phyloP scores from a whole-genome alignment of 371 early-diverging fungal genomes.

The Mucor sp. region DNA sequence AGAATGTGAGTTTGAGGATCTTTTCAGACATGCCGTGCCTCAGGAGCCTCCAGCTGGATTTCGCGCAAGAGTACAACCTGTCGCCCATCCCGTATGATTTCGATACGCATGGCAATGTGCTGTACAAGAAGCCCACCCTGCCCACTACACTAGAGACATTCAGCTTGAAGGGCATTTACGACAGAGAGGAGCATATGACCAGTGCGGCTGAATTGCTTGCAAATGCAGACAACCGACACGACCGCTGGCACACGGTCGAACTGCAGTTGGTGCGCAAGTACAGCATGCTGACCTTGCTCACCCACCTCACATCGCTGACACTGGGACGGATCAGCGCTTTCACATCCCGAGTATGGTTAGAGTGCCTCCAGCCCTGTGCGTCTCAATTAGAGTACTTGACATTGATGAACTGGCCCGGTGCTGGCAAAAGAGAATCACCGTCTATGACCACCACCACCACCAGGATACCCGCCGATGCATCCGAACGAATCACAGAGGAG shows the following conservation, averaged over 20 bases:
- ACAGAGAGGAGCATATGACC: too few relatives aligned
- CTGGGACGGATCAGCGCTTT: slow-evolving; percentile 26
- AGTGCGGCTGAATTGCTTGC: too few relatives aligned
- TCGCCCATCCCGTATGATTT: background rate
- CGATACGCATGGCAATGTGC: background rate
- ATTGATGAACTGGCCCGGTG: slow-evolving; percentile 20
- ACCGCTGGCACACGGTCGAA: background rate
- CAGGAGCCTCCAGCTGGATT: background rate
- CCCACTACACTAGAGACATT: background rate
- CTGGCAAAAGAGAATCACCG: background rate
- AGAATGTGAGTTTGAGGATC: background rate
- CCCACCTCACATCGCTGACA: slow-evolving; percentile 4
- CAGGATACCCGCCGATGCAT: background rate
- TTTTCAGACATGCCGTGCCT: background rate
- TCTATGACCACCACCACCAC: too few relatives aligned
- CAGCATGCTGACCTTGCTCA: background rate
- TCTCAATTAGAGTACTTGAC: slow-evolving; percentile 10
- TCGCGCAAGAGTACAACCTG: background rate
- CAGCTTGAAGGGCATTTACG: background rate
- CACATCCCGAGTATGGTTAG: slow-evolving; percentile 33
- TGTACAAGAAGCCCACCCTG: background rate
- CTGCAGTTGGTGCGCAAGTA: slow-evolving; percentile 6
- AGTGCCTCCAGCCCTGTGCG: slow-evolving; percentile 29
- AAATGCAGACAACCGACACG: too few relatives aligned
- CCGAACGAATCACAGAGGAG: background rate